Base-by-base conservation (phyloP, 805 yeast species). In the Diddensiella transvaalensis region DNA sequence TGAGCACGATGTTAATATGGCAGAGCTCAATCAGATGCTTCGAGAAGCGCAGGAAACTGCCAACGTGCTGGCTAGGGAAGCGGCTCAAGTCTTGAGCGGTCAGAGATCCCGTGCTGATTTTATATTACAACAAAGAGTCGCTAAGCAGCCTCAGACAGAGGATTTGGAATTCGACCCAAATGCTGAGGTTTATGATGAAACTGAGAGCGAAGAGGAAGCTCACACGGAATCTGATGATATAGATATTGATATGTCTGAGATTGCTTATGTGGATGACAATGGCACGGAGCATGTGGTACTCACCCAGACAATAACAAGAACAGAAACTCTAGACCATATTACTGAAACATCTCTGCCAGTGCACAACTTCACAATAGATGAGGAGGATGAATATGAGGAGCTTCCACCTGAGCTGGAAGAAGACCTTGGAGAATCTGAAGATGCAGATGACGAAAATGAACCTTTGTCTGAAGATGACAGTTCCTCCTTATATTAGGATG, bases 11-110 rank as follows among this genome's bases (percentile, higher is more conserved):
- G 51, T 63, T 44, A 67, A 72, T 42, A 52, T 57, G 47, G 78
- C 76, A 2, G 69, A 74, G 44, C 57, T 60, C 32, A 65, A 65
- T 40, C 60, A 60, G 35, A 71, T 70, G 52, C 59, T 74, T 45
- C 59, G 61, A 17, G 71, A 71, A 41, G 67, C 74, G 19, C 70
- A 72, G 50, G 74, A 73, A 57, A 77, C 75, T 50, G 65, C 75
- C 43, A 64, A 64, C 44, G 66, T 67, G 37, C 57, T 75, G 44
- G 57, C 66, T 21, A 60, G 67, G 29, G 80, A 75, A 51, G 71
- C 74, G 47, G 74, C 69, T 11, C 76, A 74, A 42, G 69, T 67
- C 49, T 37, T 60, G 13, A 56, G 56, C 29, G 57, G 55, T 2
- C 44, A 56, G 30, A 38, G 59, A 18, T 49, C 52, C 6, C 58